Base-by-base conservation (phyloP, 2,329 filamentous ascomycete genomes). In the Penicillium thymicola region DNA sequence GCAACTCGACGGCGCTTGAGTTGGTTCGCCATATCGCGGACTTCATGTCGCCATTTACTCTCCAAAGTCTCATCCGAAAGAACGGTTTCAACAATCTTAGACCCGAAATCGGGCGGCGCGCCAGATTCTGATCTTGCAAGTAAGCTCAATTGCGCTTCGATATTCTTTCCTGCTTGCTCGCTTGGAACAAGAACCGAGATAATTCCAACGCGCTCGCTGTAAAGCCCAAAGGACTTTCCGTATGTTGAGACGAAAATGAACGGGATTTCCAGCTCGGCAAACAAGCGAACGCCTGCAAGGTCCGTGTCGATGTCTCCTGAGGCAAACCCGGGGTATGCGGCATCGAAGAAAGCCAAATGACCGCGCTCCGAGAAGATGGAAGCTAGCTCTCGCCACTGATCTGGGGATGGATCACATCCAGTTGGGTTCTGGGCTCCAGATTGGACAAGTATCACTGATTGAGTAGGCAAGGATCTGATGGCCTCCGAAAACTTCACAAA, bases 361-460 rank as follows among this genome's bases (percentile, higher is more conserved):
- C 59, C 54, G 7, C 51, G 41, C 23, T 45, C n/a, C 2, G 23
- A 40, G 40, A 61, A 61, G 7, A 60, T 55, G 3, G 47, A 40
- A 3, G 58, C 55, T 5, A 61, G 37, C 14, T 51, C 49, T 34
- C 10, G 36, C 59, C 59, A 61, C 16, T 61, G 59, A 3, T 58
- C 51, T 8, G n/a, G 51, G 3, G 59, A 48, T 5, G 59, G 59
- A 32, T 61, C 59, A 40, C 54, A 44, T 32, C 59, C 59, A 23
- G 59, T 61, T 25, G 59, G 59, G 13, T 61, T 61, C n/a, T 61
- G 59, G 10, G 59, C 59, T 21, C 44, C 44, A 2, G 59, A 58
- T 18, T 61, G 59, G 6, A 61, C 28, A 27, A 61, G 59, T 23
- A 61, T 14, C 4, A 61, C 59, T 16, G 59, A 61, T 23, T 59